Base-by-base conservation (phyloP, 2,329 filamentous ascomycete genomes). In the Aspergillus pseudoglaucus region DNA sequence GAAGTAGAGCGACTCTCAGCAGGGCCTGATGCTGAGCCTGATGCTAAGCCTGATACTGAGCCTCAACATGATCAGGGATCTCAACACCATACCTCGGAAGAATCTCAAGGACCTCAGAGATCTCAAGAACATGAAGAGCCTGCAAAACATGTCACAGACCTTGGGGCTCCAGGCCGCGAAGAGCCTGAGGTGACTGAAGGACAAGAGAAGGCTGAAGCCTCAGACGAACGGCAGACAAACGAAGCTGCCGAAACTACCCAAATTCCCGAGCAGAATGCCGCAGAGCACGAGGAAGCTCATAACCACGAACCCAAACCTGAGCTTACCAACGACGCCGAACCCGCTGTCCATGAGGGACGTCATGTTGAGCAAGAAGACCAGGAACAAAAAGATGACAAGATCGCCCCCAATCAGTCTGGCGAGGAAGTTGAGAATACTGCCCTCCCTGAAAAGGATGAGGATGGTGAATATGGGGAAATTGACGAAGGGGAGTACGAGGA, bases 1-100 rank as follows among this genome's bases (percentile, higher is more conserved):
- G 75, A 79, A 48, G 71, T 66, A n/a, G 70, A 74, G 35, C 49
- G 46, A 37, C 47, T 41, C 30, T 55, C 51, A 9, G 54, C 52
- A 15, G 57, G n/a, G n/a, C n/a, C n/a, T n/a, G n/a, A n/a, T n/a
- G n/a, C n/a, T n/a, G n/a, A 58, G 6, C 40, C 46, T 22, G 37
- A 40, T 6, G 49, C 55, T 39, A 51, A 46, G 6, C 40, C 46
- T 22, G 37, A 40, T 6, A 48, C 55, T 39, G 51, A 46, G 9
- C 45, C 33, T 20, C 43, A 47, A 15, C 46, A 56, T 5, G 33
- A 35, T 18, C 37, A 2, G 10, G 54, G 54, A 14, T 32, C 35
- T 15, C 44, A 44, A n/a, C 46, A 62, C 18, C 45, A 57, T 38
- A 45, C 49, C 10, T 39, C 47, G 20, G 48, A 60, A 42, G 48